phyloP scores from a whole-genome alignment of 768 basidiomycete species.

The Phylloporus arenicola region DNA sequence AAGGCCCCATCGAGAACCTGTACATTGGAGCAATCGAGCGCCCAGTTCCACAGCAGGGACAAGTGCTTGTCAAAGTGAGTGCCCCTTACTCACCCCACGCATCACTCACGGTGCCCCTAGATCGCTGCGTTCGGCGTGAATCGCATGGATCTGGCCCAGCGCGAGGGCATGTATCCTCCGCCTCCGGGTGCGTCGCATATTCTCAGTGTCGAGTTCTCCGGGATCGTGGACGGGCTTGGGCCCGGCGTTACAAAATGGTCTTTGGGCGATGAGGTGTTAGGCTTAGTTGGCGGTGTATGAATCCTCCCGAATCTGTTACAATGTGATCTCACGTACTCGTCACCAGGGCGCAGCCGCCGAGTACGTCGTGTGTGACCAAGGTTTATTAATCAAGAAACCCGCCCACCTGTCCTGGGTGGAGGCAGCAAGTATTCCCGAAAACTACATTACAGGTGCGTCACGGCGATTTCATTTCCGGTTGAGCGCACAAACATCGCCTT shows the following conservation, averaged over 20 bases:
- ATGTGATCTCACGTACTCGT: slow-evolving; percentile 1
- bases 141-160: slow-evolving; percentile 76
- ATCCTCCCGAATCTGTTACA: slow-evolving; percentile 1
- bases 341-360: slow-evolving; percentile 86
- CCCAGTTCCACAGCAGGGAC: slow-evolving; percentile 49
- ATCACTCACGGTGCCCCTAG: slow-evolving; percentile 30
- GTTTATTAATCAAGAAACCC: slow-evolving; percentile 72
- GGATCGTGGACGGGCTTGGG: slow-evolving; percentile 52
- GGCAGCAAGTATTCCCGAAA: slow-evolving; percentile 85
- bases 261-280: slow-evolving; percentile 69
- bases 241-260: slow-evolving; percentile 48
- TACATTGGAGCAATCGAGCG: slow-evolving; percentile 68
- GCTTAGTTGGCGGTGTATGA: slow-evolving; percentile 73
- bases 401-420: slow-evolving; percentile 70
- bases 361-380: slow-evolving; percentile 63
- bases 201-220: slow-evolving; percentile 86
- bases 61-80: slow-evolving; percentile 78
- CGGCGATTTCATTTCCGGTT: slow-evolving; percentile 9
- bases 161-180: slow-evolving; percentile 68
- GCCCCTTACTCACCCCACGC: neutral
- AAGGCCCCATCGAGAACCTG: slow-evolving; percentile 71
- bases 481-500: slow-evolving; percentile 2
- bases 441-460: slow-evolving; percentile 72
- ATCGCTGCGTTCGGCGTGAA: slow-evolving; percentile 85
- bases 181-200: slow-evolving; percentile 72